Percentiles rank a stretch among this genome's conserved stretches.
Conservation (phyloP, 2,329 filamentous ascomycete species). For the Fonsecaea nubica region DNA sequence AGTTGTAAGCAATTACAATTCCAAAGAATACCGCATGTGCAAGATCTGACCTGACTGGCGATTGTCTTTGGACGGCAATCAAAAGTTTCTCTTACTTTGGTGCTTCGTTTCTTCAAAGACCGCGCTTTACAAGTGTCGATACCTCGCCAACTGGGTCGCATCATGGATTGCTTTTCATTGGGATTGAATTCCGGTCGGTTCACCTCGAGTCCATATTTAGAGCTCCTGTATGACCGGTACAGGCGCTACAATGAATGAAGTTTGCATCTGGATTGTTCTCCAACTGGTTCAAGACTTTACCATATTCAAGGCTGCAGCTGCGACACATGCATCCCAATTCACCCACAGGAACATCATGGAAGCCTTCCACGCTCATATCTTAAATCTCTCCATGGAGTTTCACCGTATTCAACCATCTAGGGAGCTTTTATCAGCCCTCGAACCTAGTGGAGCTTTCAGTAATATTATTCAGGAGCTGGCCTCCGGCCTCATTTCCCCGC, state of each 20-base stretch:
- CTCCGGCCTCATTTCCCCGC: constrained; percentile 60
- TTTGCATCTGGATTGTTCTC: constrained; percentile 10
- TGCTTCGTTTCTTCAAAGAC: constrained; percentile 3
- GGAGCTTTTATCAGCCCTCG: constrained; percentile 11
- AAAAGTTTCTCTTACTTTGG: background rate
- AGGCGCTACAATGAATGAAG: constrained; percentile 4
- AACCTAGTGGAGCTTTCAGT: constrained; percentile 8
- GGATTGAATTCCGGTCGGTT: background rate
- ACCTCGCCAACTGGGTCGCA: constrained; percentile 11
- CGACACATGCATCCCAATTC: constrained; percentile 5
- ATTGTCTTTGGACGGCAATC: too few species aligned
- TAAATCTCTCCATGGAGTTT: constrained; percentile 15
- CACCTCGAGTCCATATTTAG: background rate
- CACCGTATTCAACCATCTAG: constrained; percentile 4
- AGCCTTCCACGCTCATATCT: constrained; percentile 10
- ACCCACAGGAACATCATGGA: constrained; percentile 10
- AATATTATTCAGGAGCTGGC: constrained; percentile 18
- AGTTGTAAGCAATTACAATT: too few species aligned
- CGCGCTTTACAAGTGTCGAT: constrained; percentile 14
- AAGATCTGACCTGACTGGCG: too few species aligned
- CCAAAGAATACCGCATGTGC: too few species aligned
- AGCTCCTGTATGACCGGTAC: background rate
- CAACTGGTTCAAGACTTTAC: constrained; percentile 14
- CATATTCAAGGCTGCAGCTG: background rate
- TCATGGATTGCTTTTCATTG: constrained; percentile 2